Evolutionary conservation across 2,329 filamentous ascomycete genomes (phyloP).

Genomic region (Boeremia exigua): DNA sequence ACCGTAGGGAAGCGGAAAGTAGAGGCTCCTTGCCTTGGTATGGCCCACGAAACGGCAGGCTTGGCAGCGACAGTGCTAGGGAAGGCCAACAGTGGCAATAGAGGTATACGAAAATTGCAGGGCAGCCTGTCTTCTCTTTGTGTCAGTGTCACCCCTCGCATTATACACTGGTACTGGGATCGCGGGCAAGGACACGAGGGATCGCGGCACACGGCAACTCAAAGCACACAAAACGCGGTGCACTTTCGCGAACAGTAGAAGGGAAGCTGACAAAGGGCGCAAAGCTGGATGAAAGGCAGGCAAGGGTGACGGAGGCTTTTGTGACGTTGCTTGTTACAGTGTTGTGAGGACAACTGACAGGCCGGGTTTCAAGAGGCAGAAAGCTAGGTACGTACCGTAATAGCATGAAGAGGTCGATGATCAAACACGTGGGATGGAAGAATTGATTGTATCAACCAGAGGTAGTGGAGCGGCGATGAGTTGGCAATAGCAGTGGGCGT

Average conservation of each 20-base stretch:
- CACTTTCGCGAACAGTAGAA: slow-evolving; percentile 5
- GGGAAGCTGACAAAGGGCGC: slow-evolving; percentile 7
- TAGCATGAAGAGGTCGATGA: slow-evolving; percentile 50
- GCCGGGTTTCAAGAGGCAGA: slow-evolving; percentile 40
- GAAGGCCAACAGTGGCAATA: slow-evolving; percentile 10
- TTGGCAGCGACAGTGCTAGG: slow-evolving; percentile 26
- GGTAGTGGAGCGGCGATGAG: neutral
- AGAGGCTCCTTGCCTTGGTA: slow-evolving; percentile 37
- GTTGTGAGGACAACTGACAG: slow-evolving; percentile 33
- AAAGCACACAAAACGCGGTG: slow-evolving; percentile 18
- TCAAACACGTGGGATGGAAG: slow-evolving; percentile 36
- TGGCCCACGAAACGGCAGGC: slow-evolving; percentile 21
- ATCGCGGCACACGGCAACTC: slow-evolving; percentile 27
- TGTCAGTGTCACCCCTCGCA: slow-evolving; percentile 39
- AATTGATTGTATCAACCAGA: slow-evolving; percentile 12
- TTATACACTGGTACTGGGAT: slow-evolving; percentile 29
- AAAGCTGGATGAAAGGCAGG: slow-evolving; percentile 20
- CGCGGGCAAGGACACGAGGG: slow-evolving; percentile 27
- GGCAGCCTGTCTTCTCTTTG: slow-evolving; percentile 28
- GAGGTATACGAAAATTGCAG: slow-evolving; percentile 32
- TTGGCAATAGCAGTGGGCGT: slow-evolving; percentile 1
- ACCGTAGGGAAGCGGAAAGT: slow-evolving; percentile 28
- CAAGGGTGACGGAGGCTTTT: slow-evolving; percentile 27
- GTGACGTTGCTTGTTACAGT: slow-evolving; percentile 45
- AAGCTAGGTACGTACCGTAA: slow-evolving; percentile 43